These are phyloP conservation scores for Boehmeria nivea DNA, from an alignment of 306 rosid species.

Conservation along the genomic window DNA sequence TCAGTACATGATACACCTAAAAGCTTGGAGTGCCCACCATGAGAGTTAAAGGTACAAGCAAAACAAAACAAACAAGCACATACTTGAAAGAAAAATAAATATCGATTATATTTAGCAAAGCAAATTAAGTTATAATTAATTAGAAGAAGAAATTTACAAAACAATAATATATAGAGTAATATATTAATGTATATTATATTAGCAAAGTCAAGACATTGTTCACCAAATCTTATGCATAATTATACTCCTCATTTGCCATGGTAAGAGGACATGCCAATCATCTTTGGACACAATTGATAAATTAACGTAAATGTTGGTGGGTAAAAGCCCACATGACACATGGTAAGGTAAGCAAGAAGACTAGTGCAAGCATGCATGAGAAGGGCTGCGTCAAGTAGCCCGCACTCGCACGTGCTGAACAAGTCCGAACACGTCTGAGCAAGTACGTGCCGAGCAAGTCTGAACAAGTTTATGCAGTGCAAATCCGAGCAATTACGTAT, in stretches of 20 bases:
- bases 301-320: too few relatives aligned
- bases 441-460: too few relatives aligned
- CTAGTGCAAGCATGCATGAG: too few relatives aligned
- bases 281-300: neutral
- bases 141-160: neutral
- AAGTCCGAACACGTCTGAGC: too few relatives aligned
- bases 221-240: constrained; percentile 20
- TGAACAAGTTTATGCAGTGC: too few relatives aligned
- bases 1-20: neutral
- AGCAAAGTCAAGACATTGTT: constrained; percentile 15
- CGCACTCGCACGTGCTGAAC: too few relatives aligned
- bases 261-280: constrained; percentile 18
- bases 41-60: constrained; percentile 2
- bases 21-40: constrained; percentile 25
- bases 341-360: too few relatives aligned
- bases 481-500: too few relatives aligned
- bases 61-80: neutral
- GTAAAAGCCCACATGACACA: too few relatives aligned
- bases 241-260: constrained; percentile 10
- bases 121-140: neutral
- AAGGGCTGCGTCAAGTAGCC: too few relatives aligned
- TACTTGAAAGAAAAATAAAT: neutral
- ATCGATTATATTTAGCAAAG: neutral
- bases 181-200: neutral
- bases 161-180: neutral